Evolutionary conservation across 306 rosid genomes (phyloP).

Genomic region (Adenanthera pavonina): DNA sequence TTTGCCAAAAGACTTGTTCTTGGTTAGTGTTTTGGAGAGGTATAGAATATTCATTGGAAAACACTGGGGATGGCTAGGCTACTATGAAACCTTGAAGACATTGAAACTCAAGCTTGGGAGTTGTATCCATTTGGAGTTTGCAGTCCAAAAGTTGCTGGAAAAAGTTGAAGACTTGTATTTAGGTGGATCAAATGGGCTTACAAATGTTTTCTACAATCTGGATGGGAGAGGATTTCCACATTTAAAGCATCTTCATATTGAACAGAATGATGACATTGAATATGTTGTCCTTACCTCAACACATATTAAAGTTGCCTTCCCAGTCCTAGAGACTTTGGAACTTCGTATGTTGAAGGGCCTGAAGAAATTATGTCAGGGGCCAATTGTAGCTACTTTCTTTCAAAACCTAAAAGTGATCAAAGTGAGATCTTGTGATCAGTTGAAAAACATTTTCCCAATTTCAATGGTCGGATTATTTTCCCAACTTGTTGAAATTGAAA

Average conservation of each 20-base stretch:
- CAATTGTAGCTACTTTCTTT: neutral
- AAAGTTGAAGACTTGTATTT: neutral
- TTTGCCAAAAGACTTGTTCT: neutral
- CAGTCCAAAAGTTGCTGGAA: neutral
- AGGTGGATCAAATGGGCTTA: neutral
- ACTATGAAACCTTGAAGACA: neutral
- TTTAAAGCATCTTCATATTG: neutral
- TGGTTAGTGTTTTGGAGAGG: neutral
- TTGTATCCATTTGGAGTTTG: slow-evolving; percentile 2
- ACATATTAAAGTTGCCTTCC: neutral
- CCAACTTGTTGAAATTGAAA: too few relatives aligned
- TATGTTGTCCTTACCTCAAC: neutral
- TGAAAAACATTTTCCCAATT: too few relatives aligned
- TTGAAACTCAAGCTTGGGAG: neutral
- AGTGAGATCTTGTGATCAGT: too few relatives aligned
- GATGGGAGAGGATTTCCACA: neutral
- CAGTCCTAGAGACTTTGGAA: neutral
- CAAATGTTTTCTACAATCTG: neutral
- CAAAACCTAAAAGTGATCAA: too few relatives aligned
- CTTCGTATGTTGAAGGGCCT: neutral
- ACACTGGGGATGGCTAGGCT: neutral
- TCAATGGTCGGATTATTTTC: too few relatives aligned
- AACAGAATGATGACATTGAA: neutral
- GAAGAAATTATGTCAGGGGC: neutral
- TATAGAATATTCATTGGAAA: neutral